These are phyloP conservation scores for Suillus brevipes DNA, from an alignment of 768 basidiomycete species.

Conservation along the genomic window DNA sequence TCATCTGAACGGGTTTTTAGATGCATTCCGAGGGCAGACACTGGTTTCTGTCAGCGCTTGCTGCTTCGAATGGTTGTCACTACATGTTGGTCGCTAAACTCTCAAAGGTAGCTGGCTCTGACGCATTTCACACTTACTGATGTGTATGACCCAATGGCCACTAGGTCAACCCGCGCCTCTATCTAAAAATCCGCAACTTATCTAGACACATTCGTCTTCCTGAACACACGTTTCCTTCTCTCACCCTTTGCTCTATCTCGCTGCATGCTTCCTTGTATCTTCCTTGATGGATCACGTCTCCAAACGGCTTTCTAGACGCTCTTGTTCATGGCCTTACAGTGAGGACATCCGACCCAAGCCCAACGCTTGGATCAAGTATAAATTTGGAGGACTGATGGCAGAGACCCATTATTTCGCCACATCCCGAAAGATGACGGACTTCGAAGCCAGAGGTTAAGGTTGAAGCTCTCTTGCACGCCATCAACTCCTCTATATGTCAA, in stretches of 20 bases:
- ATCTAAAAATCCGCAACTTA: slow-evolving; percentile 72
- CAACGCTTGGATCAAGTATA: too few species aligned
- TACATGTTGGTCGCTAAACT: slow-evolving; percentile 58
- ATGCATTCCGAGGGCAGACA: too few species aligned
- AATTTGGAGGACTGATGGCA: too few species aligned
- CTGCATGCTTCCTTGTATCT: slow-evolving; percentile 50
- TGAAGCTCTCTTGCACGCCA: background rate
- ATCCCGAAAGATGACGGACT: background rate
- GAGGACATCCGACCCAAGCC: too few species aligned
- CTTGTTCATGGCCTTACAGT: too few species aligned
- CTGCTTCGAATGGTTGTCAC: slow-evolving; percentile 85
- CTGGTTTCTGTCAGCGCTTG: slow-evolving; percentile 49
- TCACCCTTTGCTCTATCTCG: slow-evolving; percentile 58
- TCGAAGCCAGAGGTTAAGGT: background rate
- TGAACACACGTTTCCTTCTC: slow-evolving; percentile 52
- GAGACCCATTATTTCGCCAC: too few species aligned
- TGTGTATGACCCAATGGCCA: slow-evolving; percentile 72
- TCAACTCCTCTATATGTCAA: background rate
- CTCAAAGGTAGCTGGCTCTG: slow-evolving; percentile 3
- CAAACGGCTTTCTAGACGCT: too few species aligned
- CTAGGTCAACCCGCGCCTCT: slow-evolving; percentile 64
- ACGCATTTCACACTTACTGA: slow-evolving; percentile 36
- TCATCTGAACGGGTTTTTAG: too few species aligned
- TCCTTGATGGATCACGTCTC: too few species aligned
- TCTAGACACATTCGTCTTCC: slow-evolving; percentile 65